Evolutionary conservation across 1,284 basidiomycete species (phyloP), one percentile per base, ranked within the genome.

Genomic region (Ganoderma sp.): DNA sequence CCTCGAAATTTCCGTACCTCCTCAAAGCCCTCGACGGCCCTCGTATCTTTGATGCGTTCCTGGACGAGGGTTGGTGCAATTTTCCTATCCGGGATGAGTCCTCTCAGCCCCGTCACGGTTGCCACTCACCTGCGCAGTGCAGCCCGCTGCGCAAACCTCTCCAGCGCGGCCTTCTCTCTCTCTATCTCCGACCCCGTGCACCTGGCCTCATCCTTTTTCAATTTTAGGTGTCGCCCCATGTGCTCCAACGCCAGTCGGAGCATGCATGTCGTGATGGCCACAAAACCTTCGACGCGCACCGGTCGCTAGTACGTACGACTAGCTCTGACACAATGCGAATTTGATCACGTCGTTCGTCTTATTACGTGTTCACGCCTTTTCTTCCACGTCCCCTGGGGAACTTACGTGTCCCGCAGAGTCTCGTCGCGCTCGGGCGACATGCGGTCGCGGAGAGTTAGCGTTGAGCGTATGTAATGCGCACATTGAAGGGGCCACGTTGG

Each of bases 31-130:
- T 15, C 45, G 19, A 48, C 45, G 9, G 19, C 10, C 45, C 22
- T 12, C 48, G 48, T 52, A 25, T 22, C 48, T 3, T 25, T 25
- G 12, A 28, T 25, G 14, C 2, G 10, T 52, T 22, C 22, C 14
- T 12, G 48, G 8, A 25, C 48, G 1, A 50, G 48, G 48, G 48
- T 52, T 52, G 48, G 48, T 52, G 48, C 9, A 52, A 52, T 25
- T 52, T 52, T 52, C 48, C 48, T 52, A 52, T 52, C 48, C 48
- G 22, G 48, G 48, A 52, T 52, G 22, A 25, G 22, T 6, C n/a
- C 25, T 52, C 22, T 52, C 22, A 14, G 48, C 48, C 22, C 48
- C 32, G 32, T 32, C 32, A 32, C 32, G 32, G 32, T 32, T 32
- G 32, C 32, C 25, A 28, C 25, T 28, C 25, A 50, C n/a, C 48